Evolutionary conservation across 352 stramenopile genomes (phyloP), one percentile per base, ranked within the genome.

Genomic region (Pythium angustatum): DNA sequence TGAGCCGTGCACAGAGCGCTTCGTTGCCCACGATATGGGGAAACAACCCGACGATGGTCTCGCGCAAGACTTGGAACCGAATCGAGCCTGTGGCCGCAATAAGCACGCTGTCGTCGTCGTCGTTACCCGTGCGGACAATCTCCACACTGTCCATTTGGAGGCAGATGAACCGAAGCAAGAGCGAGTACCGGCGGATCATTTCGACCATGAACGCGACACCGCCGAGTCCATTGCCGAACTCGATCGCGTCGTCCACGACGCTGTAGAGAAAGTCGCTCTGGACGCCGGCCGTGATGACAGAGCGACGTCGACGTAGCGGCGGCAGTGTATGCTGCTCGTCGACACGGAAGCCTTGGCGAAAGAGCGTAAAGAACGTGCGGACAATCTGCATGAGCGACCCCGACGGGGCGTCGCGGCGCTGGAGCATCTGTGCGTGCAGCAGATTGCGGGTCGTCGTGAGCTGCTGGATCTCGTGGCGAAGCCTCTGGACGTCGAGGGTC

Each of bases 41-140:
- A 38, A 83, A 82, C 31, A 86, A 62, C 14, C 64, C 72, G 9
- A 67, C 62, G 45, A 85, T 78, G 22, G 77, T 83, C 41, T 74
- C 77, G 21, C 68, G 54, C 10, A 86, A 58, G 33, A 86, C 76
- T 58, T 83, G 73, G 44, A 86, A 81, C 30, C 58, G 63, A 44
- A 79, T 62, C 40, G 54, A 62, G 6, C 69, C 72, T 12, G 51
- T 70, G 40, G 75, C 71, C 4, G 48, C 60, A 27, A 85, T 71
- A 4, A 81, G 27, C 45, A 85, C 75, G 8, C 56, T 41, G 40
- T 45, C 38, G 38, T n/a, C 38, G 22, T 40, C 40, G 53, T 80
- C 47, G 55, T 78, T 72, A 19, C 26, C 50, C 0, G 51, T 59
- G 38, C 61, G 24, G 5, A 81, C 45, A 11, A 83, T 78, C 12